Conservation (phyloP, 768 basidiomycete genomes). For the Collybiopsis luxurians region DNA sequence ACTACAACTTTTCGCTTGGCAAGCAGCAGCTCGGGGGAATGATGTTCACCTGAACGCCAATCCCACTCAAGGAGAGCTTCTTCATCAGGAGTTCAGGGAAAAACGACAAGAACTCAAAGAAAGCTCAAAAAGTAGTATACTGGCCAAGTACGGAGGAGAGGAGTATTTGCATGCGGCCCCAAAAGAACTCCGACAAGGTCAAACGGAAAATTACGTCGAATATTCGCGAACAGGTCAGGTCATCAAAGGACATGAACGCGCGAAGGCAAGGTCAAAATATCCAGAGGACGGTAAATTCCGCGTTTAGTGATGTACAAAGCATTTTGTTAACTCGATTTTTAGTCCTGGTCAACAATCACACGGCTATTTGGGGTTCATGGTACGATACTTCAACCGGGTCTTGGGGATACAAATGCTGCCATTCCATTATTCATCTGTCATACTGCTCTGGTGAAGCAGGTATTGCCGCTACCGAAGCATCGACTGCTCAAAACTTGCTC, state of each 20-base stretch:
- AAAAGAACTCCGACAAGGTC: constrained; percentile 88
- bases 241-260: constrained; percentile 87
- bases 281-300: constrained; percentile 83
- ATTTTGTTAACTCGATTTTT: constrained; percentile 7
- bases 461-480: constrained; percentile 74
- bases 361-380: constrained; percentile 97
- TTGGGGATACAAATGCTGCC: constrained; percentile 98
- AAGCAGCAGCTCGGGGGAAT: constrained; percentile 88
- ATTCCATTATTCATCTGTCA: constrained; percentile 79
- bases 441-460: constrained; percentile 91
- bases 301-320: background rate
- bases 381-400: constrained; percentile 64
- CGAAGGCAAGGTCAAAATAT: constrained; percentile 88
- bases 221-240: constrained; percentile 91
- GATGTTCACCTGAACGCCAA: constrained; percentile 96
- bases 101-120: constrained; percentile 94
- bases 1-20: constrained; percentile 97
- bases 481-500: constrained; percentile 68
- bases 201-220: constrained; percentile 97
- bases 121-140: constrained; percentile 82
- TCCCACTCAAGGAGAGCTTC: constrained; percentile 90
- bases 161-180: constrained; percentile 89
- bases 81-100: constrained; percentile 87
- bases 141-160: constrained; percentile 93
- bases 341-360: constrained; percentile 95